phyloP scores from a whole-genome alignment of 768 basidiomycete genomes.

The Leccinum obscurum region DNA sequence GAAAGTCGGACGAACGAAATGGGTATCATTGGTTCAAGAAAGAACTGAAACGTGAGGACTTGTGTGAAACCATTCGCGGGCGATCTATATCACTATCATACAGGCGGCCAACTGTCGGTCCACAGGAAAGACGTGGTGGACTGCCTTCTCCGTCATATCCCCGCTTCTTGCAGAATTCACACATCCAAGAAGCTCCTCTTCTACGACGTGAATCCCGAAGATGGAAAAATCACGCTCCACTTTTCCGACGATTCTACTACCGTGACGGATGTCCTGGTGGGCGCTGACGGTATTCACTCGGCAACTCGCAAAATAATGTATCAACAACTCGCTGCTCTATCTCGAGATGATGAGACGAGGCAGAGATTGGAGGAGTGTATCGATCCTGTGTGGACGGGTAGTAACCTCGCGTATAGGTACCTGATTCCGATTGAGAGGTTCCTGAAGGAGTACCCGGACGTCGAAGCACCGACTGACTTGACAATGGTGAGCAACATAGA shows the following conservation, averaged over 20 bases:
- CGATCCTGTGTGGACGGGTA: constrained; percentile 43
- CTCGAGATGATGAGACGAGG: constrained; percentile 5
- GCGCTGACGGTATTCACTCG: constrained; percentile 45
- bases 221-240: constrained; percentile 28
- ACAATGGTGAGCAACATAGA: constrained; percentile 16
- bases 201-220: constrained; percentile 26
- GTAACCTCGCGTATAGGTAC: constrained; percentile 36
- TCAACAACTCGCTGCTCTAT: constrained; percentile 11
- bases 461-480: constrained; percentile 27
- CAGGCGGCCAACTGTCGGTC: constrained; percentile 33
- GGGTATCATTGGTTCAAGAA: constrained; percentile 32
- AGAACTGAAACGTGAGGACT: constrained; percentile 25
- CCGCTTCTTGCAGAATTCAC: constrained; percentile 31
- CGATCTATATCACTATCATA: background rate
- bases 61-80: background rate
- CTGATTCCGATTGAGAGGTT: constrained; percentile 34
- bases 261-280: constrained; percentile 42
- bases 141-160: constrained; percentile 31
- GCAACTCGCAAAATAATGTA: constrained; percentile 31
- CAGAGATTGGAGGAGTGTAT: constrained; percentile 21
- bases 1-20: constrained; percentile 36
- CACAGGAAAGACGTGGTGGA: constrained; percentile 41
- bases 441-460: constrained; percentile 34
- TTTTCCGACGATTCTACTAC: constrained; percentile 40
- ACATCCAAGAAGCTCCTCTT: constrained; percentile 37